Base-by-base conservation (phyloP, 495 filamentous ascomycete species). In the Cercophora newfieldiana region DNA sequence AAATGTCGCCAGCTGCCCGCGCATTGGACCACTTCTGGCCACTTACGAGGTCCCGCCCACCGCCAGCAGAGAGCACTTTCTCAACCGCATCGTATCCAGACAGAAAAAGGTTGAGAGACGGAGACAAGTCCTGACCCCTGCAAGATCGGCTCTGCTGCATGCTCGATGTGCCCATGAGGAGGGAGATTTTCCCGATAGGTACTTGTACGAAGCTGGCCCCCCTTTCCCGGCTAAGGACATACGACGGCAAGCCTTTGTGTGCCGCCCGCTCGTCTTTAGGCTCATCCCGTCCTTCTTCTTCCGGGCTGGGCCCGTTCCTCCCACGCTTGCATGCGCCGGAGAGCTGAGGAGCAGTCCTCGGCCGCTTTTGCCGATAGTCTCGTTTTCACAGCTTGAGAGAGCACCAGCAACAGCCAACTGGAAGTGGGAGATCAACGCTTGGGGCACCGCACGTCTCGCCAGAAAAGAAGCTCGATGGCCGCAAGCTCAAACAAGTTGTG, bases 271-370 rank as follows among this genome's bases (percentile, higher is more conserved):
- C 60, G 63, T 64, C 48, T 70, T 72, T 72, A 74, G 73, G 71
- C 71, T 73, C 73, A 69, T 73, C 73, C 73, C 69, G 73, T 63
- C 58, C 47, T 59, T 66, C 59, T 72, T 68, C 68, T 69, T 68
- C 67, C 69, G 69, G 71, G 60, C 61, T 31, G 56, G 48, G 28
- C 47, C 54, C 62, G 44, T 49, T 67, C 37, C 59, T 30, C 51
- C 59, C 37, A 49, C 14, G 47, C 10, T 61, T 67, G 64, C 65
- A 16, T 8, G 16, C 19, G 19, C 50, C 50, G 2, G 24, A n/a
- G 16, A 22, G 8, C 50, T 7, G 19, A 21, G 10, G 10, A 21
- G 22, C 50, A 16, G 7, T 7, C 37, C 7, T 47, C 18, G n/a
- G n/a, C n/a, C n/a, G n/a, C n/a, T n/a, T n/a, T n/a, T n/a, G n/a